These are phyloP conservation scores for Trypanosomatidae sp. DNA, from an alignment of 208 protist genomes.

Conservation along the genomic window DNA sequence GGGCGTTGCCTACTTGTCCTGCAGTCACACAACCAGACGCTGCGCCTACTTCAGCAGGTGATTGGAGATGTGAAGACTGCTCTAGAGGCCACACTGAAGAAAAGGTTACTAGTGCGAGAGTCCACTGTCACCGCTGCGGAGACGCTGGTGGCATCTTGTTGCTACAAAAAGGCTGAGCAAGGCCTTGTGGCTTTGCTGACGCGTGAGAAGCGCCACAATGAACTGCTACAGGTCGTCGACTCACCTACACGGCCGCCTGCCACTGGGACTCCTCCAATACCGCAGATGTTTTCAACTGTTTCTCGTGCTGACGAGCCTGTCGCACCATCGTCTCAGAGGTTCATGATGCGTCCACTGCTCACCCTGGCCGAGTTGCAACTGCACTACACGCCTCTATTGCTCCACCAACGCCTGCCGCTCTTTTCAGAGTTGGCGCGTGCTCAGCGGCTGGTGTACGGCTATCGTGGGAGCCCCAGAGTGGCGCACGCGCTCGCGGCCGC, in stretches of 20 bases:
- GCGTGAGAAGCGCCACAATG: background rate
- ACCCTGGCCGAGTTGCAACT: background rate
- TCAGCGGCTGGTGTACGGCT: background rate
- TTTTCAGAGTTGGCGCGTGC: slow-evolving; percentile 10
- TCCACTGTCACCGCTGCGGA: background rate
- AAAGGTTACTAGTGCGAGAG: background rate
- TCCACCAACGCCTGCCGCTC: background rate
- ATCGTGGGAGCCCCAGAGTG: background rate
- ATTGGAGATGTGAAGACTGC: background rate
- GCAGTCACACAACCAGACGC: slow-evolving; percentile 15
- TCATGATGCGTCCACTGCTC: background rate
- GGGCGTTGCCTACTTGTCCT: background rate
- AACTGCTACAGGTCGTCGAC: background rate
- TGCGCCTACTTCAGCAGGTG: background rate
- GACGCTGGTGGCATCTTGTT: background rate
- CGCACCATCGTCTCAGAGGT: background rate
- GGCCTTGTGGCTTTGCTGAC: background rate
- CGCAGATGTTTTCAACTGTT: background rate
- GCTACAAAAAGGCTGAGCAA: background rate
- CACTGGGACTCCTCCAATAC: background rate
- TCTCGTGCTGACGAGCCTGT: background rate
- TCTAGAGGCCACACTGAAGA: background rate
- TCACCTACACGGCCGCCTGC: background rate
- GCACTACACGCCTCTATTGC: background rate
- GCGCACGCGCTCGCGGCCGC: background rate